phyloP scores from a whole-genome alignment of 139 green algal species.

The Deuterostichococcus epilithicus region DNA sequence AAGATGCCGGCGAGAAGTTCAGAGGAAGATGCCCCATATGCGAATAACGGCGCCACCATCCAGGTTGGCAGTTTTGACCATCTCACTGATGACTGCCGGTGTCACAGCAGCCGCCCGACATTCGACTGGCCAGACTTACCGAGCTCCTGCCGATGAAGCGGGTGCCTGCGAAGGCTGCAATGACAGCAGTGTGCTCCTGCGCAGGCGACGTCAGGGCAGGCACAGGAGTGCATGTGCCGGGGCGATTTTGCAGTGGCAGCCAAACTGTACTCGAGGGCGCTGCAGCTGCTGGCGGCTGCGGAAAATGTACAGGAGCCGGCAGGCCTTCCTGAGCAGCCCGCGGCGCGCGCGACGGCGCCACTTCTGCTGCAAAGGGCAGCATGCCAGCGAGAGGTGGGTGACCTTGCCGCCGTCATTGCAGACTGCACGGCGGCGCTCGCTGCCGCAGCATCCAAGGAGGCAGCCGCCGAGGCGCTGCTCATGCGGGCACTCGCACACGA shows the following conservation, averaged over 20 bases:
- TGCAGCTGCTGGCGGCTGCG: neutral
- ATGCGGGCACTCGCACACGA: neutral
- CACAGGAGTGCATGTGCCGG: neutral
- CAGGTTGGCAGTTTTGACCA: too few relatives aligned
- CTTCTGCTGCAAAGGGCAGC: neutral
- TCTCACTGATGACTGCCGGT: neutral
- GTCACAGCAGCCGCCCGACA: neutral
- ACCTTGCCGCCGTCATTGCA: neutral
- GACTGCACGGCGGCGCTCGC: neutral
- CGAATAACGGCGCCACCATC: too few relatives aligned
- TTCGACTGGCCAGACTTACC: neutral
- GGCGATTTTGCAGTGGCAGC: neutral
- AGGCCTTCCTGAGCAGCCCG: neutral
- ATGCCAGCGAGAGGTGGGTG: neutral
- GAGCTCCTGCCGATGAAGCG: neutral
- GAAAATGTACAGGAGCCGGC: neutral
- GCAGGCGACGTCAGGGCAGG: neutral
- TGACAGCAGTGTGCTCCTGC: neutral
- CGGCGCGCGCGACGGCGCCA: neutral
- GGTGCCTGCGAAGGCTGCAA: neutral
- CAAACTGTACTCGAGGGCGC: neutral
- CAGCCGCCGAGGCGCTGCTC: neutral
- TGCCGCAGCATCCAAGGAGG: neutral
- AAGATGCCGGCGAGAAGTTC: too few relatives aligned
- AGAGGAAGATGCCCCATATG: too few relatives aligned